Evolutionary conservation across 805 yeast genomes (phyloP), one percentile per base, ranked within the genome.

Genomic region (Priceomyces castillae): DNA sequence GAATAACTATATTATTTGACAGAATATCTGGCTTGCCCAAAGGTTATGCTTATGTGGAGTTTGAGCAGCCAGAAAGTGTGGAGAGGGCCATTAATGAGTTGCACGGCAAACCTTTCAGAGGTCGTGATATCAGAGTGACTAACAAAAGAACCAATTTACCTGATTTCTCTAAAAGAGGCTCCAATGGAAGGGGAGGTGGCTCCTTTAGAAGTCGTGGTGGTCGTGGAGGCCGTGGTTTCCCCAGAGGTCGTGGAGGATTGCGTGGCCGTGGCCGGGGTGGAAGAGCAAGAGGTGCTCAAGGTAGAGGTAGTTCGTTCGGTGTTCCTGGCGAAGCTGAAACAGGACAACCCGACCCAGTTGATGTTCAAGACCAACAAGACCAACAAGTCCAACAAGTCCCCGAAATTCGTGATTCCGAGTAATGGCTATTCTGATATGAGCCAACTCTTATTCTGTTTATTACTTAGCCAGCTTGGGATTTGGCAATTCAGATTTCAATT

Each of bases 41-140:
- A 48, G 87, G 86, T 2, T 80, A 77, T 54, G 88, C 86, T 1
- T 83, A 80, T 50, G 67, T 83, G 25, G 82, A 84, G 50, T 83
- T 80, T 54, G 74, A 71, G 11, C 52, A 57, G 6, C 46, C 49
- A 3, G 73, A 64, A 4, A 61, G 74, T 12, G 81, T 76, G 5
- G 52, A 58, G 4, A 59, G 59, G 22, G 86, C 89, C 1, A 58
- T 82, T 37, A 56, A 53, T 9, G 62, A 54, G 19, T 51, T 75
- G 28, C 64, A 73, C 44, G 78, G 73, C 6, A 46, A 68, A 6
- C 60, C 55, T 26, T 65, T 82, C 43, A 66, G 72, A 34, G 79
- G 73, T 1, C 67, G 81, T 44, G 69, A 61, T 18, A 64, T 82
- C 26, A 64, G 64, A 34, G 80, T 80, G 2, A 61, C 69, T 34